Base-by-base conservation (phyloP, 768 basidiomycete species). In the Hortiboletus flavorubellus region DNA sequence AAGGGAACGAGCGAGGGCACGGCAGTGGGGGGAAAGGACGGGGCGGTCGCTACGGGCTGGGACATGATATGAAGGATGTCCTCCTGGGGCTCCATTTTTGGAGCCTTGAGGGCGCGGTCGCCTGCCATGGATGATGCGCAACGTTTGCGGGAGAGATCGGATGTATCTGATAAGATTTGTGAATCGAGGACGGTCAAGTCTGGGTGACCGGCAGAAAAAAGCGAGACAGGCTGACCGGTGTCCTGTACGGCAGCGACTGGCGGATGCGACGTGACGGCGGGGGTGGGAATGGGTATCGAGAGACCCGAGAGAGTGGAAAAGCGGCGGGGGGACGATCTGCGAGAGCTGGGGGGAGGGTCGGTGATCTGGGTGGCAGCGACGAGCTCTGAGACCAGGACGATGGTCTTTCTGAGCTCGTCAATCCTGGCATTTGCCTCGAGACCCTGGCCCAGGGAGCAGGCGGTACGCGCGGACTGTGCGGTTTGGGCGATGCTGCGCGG, bases 401-500 rank as follows among this genome's bases (percentile, higher is more conserved):
- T 79, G 35, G 80, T 78, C 64, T 78, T 76, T 64, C 73, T 82
- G 61, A 85, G 75, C 55, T 83, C 77, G 62, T 78, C 80, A 51
- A 85, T 78, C 61, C 79, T 80, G 30, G 67, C 75, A 39, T 75
- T 74, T 7, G 80, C 79, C 60, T 80, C 78, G 8, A 73, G 56
- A 47, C 75, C 76, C 58, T 80, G 77, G n/a, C 70, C 78, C 15
- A 68, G 57, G 30, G 72, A 72, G 58, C 80, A 84, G 34, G 78
- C 78, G 38, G 75, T 75, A 40, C 77, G 80, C 41, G 82, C 84
- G 42, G 81, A 80, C 50, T 78, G 75, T 38, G 84, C 84, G 15
- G 83, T 84, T 51, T 80, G 76, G 40, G 80, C 82, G 60, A 87
- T 84, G 67, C 85, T 86, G 63, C 40, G 59, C 51, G 58, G 54